Evolutionary conservation across 2,329 filamentous ascomycete genomes (phyloP), one percentile per base, ranked within the genome.

Genomic region (Clarireedia homoeocarpa): DNA sequence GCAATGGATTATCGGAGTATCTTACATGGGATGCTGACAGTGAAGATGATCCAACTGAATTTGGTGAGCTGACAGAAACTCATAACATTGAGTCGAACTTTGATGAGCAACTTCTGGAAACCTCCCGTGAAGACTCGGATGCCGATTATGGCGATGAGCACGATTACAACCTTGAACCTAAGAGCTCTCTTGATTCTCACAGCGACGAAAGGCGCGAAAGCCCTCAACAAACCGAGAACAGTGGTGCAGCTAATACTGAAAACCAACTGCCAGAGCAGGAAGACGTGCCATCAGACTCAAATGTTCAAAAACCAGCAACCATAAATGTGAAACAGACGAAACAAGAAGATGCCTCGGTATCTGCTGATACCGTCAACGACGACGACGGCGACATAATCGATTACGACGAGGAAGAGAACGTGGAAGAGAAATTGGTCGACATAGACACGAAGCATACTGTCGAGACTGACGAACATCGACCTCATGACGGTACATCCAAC

Each of bases 321-420:
- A 26, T 17, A 48, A 39, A 49, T 38, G 34, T 27, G 9, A 20
- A n/a, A 30, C 55, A 23, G 44, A 20, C 45, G 38, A 24, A 24
- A 14, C 34, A 42, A 5, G 46, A 27, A 47, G 47, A 12, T 5
- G n/a, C 7, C 30, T 51, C 39, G 6, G 17, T 38, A 42, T 34
- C 24, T 20, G 53, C 38, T 40, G 27, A 38, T 6, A 53, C 56
- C 9, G 7, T 5, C 14, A 42, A 42, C 14, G 9, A 42, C n/a
- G 65, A 69, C 48, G 68, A 72, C n/a, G 72, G 71, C 12, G 74
- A 77, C 60, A 57, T 74, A n/a, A 71, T 76, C 62, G 75, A 77
- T 58, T 80, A 78, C 62, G 75, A 76, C 24, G 77, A 80, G 56
- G 73, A 44, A 42, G 52, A 70, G n/a, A 72, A 75, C 47, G 20